These are phyloP conservation scores for Erodium chrysanthum DNA, from an alignment of 441 rosid species.

Conservation along the genomic window DNA sequence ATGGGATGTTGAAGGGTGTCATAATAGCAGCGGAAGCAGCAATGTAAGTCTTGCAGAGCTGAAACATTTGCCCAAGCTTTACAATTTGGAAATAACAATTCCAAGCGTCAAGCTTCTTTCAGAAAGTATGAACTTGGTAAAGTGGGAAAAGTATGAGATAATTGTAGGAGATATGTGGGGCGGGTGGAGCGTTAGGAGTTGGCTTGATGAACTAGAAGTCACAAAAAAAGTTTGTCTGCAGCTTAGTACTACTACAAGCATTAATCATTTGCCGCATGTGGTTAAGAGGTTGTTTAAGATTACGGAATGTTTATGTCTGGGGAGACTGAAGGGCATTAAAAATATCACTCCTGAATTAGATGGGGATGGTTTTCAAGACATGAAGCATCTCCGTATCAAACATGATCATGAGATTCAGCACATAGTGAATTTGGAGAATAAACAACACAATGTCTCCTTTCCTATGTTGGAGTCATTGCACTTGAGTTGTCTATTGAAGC, in stretches of 20 bases:
- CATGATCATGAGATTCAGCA: not conserved
- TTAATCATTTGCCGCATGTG: not conserved
- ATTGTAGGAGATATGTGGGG: not conserved
- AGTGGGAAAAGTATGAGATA: not conserved
- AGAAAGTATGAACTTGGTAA: not conserved
- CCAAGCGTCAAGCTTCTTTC: not conserved
- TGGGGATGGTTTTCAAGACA: conserved; percentile 6
- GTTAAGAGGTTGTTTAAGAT: conserved; percentile 18
- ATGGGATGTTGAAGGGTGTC: not conserved
- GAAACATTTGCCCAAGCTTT: conserved; percentile 9
- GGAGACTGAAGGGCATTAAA: conserved; percentile 16
- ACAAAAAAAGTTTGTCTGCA: not conserved
- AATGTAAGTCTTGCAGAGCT: conserved; percentile 6
- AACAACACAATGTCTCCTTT: not conserved
- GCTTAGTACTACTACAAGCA: not conserved
- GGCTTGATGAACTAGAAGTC: not conserved
- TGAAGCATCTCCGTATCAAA: conserved; percentile 10
- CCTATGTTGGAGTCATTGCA: conserved; percentile 18
- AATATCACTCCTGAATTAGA: conserved; percentile 16
- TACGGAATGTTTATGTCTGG: conserved; percentile 19
- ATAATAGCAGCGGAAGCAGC: not conserved
- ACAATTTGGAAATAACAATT: not conserved
- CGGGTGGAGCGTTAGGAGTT: not conserved
- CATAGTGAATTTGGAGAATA: not conserved
- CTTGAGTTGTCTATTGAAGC: not conserved